phyloP scores from a whole-genome alignment of 2,329 filamentous ascomycete species.

The Aspergillus vadensis region DNA sequence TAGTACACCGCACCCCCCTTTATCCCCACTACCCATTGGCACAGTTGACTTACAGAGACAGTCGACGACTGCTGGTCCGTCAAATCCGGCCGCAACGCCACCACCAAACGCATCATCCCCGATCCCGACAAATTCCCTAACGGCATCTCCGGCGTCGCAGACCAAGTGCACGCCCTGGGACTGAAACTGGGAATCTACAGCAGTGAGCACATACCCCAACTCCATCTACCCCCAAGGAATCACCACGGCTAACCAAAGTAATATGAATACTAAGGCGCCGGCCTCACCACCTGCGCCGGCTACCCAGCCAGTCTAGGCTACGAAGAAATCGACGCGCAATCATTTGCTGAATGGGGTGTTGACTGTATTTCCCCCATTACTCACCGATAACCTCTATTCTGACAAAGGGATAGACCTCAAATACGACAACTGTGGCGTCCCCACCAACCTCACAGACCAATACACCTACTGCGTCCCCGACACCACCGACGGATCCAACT shows the following conservation, averaged over 20 bases:
- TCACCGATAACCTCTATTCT: background rate
- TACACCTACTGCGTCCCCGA: slow-evolving; percentile 48
- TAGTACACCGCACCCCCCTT: slow-evolving; percentile 13
- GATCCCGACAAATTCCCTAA: slow-evolving; percentile 58
- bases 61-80: slow-evolving; percentile 65
- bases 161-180: slow-evolving; percentile 57
- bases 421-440: slow-evolving; percentile 59
- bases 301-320: slow-evolving; percentile 60
- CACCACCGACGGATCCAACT: slow-evolving; percentile 32
- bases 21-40: background rate
- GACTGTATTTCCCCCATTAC: slow-evolving; percentile 44
- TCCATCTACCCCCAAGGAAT: too few relatives aligned
- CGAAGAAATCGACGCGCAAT: slow-evolving; percentile 60
- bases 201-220: slow-evolving; percentile 41
- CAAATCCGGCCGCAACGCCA: slow-evolving; percentile 46
- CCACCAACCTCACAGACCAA: slow-evolving; percentile 41
- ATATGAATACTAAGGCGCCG: slow-evolving; percentile 27
- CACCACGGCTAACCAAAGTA: background rate
- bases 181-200: slow-evolving; percentile 67
- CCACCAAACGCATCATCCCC: slow-evolving; percentile 49
- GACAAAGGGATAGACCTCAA: slow-evolving; percentile 49
- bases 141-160: slow-evolving; percentile 58
- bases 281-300: slow-evolving; percentile 54
- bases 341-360: slow-evolving; percentile 61
- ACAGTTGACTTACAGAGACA: too few relatives aligned